Base-by-base conservation (phyloP, 176 grass and related monocot genomes). In the Rhynchospora breviuscula region DNA sequence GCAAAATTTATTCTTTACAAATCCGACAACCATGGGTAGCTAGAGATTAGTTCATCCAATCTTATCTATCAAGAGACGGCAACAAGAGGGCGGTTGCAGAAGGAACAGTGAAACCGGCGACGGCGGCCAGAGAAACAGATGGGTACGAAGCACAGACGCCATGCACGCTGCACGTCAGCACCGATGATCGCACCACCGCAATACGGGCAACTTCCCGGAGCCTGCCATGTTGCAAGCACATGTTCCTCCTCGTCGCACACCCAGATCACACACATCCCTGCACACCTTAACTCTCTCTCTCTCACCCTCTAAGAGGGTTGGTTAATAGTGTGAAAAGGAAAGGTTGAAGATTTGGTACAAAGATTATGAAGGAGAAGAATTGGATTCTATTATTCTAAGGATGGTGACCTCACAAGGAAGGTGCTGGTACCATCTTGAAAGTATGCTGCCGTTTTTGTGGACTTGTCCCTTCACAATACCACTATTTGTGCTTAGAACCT, bases 231-330 rank as follows among this genome's bases (percentile, higher is more conserved):
- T 13, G 61, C 88, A 46, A 87, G 59, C 48, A 90, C 90, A 31
- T 85, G 81, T 83, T 92, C 88, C 85, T 85, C 84, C 84, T 92
- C 86, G 79, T 94, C 93, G 63, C 90, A 90, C 58, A 85, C 83
- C 63, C 89, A 18, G 60, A 94, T 88, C 23, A 90, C 60, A 81
- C 93, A 94, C 93, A 92, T 94, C 86, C 78, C 79, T 10, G 22
- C 69, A 49, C 44, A 73, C n/a, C 35, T 19, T 46, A 1, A 40
- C 49, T 2, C 11, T 68, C 7, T 43, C 15, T 68, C 14, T 25
- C 2, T 59, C 15, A 17, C 33, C 9, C 7, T 63, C 11, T 74
- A 3, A 40, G 3, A 40, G 35, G 35, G 35, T 40, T 58, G 60
- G 0, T 19, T 76, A 15, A 9, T 10, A 51, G 71, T 53, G 78